Percentiles rank a stretch among this genome's conserved stretches.
Conservation (phyloP, 106 monocot species). For the Phalaenopsis equestris region DNA sequence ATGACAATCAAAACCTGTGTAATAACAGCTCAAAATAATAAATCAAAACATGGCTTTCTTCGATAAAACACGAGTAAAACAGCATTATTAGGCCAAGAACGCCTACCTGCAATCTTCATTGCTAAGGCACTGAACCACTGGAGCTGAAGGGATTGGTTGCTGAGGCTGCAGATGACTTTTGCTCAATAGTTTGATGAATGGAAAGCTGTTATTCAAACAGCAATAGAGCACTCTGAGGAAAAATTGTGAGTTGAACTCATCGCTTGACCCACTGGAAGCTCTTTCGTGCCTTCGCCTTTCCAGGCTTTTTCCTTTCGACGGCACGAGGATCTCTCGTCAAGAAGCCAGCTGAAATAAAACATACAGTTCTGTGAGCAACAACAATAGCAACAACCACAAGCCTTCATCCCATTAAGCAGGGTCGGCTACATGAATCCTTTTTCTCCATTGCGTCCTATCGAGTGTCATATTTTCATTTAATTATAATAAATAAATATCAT, state of each 20-base stretch:
- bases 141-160: neutral
- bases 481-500: too few species aligned
- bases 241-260: conserved; percentile 17
- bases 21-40: neutral
- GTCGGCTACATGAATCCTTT: too few species aligned
- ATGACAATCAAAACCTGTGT: neutral
- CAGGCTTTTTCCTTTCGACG: conserved; percentile 96
- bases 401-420: too few species aligned
- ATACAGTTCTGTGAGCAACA: conserved; percentile 7
- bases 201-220: neutral
- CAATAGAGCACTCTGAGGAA: neutral
- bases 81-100: neutral
- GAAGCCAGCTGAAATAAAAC: conserved; percentile 46
- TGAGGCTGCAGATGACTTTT: neutral
- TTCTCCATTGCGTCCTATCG: too few species aligned
- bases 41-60: neutral
- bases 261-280: conserved; percentile 99
- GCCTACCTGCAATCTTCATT: neutral
- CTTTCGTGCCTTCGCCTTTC: conserved; percentile 94
- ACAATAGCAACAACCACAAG: too few species aligned
- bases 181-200: neutral
- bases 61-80: neutral
- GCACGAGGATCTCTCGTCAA: conserved; percentile 86
- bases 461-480: too few species aligned
- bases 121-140: neutral